Conservation (phyloP, 208 protist genomes). For the Polymyxa betae region DNA sequence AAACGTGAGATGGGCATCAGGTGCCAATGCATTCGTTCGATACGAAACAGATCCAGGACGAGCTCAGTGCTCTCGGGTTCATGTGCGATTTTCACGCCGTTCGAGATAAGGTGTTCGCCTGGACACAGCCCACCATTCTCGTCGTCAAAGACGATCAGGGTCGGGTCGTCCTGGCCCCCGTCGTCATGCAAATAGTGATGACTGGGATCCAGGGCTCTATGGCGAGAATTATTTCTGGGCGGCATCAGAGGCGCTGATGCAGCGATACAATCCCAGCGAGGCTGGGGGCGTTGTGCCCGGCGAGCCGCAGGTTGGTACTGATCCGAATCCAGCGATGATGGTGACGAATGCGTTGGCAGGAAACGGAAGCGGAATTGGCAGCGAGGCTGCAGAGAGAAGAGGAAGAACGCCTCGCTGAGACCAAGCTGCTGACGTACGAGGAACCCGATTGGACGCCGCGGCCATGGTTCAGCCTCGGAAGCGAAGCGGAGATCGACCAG, state of each 20-base stretch:
- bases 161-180: not conserved
- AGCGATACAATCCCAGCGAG: not conserved
- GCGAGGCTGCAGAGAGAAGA: not conserved
- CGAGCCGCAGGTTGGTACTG: slow-evolving; percentile 5
- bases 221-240: slow-evolving; percentile 53
- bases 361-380: not conserved
- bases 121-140: not conserved
- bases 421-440: slow-evolving; percentile 41
- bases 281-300: not conserved
- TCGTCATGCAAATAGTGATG: not conserved
- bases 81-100: slow-evolving; percentile 54
- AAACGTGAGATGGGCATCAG: not conserved
- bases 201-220: slow-evolving; percentile 9
- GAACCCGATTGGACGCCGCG: not conserved
- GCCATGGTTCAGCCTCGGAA: slow-evolving; percentile 1
- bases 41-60: not conserved
- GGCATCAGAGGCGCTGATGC: slow-evolving; percentile 4
- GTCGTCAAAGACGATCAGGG: slow-evolving; percentile 30
- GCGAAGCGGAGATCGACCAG: slow-evolving; percentile 32
- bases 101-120: not conserved
- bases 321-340: not conserved
- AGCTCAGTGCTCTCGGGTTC: not conserved
- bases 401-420: not conserved
- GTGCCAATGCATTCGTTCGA: not conserved
- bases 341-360: not conserved